phyloP scores from a whole-genome alignment of 2,329 filamentous ascomycete species.

The Fusarium sacchari region DNA sequence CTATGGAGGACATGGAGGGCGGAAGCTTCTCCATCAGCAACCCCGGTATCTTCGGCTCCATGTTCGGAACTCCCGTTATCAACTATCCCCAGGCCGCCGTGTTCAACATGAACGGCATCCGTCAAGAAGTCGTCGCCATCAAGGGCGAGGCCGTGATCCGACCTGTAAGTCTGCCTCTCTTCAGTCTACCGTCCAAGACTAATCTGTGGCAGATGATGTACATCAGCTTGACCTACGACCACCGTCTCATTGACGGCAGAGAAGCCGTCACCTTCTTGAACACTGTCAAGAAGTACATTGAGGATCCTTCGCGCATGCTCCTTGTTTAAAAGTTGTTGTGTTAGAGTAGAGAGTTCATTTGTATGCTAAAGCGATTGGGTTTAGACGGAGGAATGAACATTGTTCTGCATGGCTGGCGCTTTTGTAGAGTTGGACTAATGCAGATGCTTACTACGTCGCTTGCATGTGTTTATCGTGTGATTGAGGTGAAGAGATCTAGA shows the following conservation, averaged over 20 bases:
- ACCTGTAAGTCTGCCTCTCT: constrained; percentile 43
- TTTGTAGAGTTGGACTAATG: constrained; percentile 18
- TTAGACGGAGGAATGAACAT: constrained; percentile 3
- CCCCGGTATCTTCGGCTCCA: constrained; percentile 75
- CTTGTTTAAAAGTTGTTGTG: constrained; percentile 54
- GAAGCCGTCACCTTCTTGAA: constrained; percentile 68
- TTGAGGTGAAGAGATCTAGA: not conserved
- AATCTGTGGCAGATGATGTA: constrained; percentile 53
- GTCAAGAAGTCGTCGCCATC: constrained; percentile 63
- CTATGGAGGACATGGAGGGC: constrained; percentile 80
- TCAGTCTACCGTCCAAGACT: not conserved
- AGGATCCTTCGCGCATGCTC: constrained; percentile 57
- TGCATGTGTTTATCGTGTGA: not conserved
- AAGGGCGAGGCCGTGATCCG: constrained; percentile 61
- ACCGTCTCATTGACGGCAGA: constrained; percentile 65
- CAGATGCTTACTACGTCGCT: constrained; percentile 6
- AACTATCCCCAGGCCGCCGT: constrained; percentile 76
- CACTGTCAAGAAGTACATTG: constrained; percentile 46
- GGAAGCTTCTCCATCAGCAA: constrained; percentile 83
- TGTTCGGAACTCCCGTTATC: constrained; percentile 73
- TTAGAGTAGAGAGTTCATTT: constrained; percentile 3
- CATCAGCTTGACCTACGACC: constrained; percentile 63
- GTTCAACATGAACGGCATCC: constrained; percentile 69
- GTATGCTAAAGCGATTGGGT: constrained; percentile 28
- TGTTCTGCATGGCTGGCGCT: constrained; percentile 26